Evolutionary conservation across 768 basidiomycete genomes (phyloP).

Genomic region (Mrakia gelida): DNA sequence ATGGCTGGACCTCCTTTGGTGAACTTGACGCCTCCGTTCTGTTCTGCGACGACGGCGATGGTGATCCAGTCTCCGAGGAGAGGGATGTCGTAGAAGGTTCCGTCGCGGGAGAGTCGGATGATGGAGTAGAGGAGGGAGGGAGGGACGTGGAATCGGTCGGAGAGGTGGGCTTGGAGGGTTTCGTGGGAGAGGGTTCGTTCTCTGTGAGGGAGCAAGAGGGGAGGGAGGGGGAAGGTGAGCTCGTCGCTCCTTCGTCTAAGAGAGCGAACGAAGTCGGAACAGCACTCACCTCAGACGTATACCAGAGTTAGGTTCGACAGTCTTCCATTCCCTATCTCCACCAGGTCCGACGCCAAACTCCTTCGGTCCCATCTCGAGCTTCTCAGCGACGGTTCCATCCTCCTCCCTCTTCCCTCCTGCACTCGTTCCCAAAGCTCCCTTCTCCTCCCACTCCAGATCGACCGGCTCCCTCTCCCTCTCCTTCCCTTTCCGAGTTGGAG

Average conservation of each 20-base stretch:
- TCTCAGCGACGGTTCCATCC: conserved; percentile 60
- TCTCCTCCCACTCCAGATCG: conserved; percentile 15
- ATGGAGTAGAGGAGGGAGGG: conserved; percentile 86
- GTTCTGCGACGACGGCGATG: conserved; percentile 90
- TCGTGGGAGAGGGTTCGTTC: conserved; percentile 69
- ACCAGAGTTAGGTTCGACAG: conserved; percentile 83
- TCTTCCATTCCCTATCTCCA: conserved; percentile 72
- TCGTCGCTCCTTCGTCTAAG: conserved; percentile 9
- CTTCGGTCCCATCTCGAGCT: conserved; percentile 69
- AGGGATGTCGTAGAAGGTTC: conserved; percentile 84
- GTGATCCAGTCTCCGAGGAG: conserved; percentile 92
- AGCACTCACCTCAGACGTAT: conserved; percentile 71
- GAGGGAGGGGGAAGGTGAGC: not conserved
- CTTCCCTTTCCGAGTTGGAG: conserved; percentile 18
- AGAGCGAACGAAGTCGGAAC: not conserved
- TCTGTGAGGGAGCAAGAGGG: conserved; percentile 47
- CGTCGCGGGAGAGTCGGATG: conserved; percentile 68
- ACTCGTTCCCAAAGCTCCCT: not conserved
- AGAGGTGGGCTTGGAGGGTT: conserved; percentile 72
- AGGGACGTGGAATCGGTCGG: conserved; percentile 78
- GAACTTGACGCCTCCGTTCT: conserved; percentile 65
- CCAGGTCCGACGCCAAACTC: conserved; percentile 62
- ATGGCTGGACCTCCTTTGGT: conserved; percentile 45
- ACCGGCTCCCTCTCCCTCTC: not conserved
- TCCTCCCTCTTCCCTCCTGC: conserved; percentile 13